These are phyloP conservation scores for Nicotiana tabacum DNA, from an alignment of 257 asterid genomes.

Conservation along the genomic window DNA sequence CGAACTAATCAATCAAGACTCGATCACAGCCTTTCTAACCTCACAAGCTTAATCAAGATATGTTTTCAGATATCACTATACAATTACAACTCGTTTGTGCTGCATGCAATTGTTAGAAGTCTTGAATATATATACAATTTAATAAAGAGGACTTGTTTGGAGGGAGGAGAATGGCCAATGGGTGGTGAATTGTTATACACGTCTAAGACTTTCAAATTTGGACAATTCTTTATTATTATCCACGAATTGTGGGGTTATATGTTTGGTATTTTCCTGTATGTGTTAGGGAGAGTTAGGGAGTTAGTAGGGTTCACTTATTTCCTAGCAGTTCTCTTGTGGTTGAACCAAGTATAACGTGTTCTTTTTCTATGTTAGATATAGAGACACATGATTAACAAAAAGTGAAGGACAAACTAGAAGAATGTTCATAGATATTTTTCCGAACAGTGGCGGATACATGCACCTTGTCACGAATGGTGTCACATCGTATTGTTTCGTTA, in stretches of 20 bases:
- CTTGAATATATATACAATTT: background rate
- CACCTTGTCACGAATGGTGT: too few species aligned
- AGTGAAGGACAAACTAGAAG: background rate
- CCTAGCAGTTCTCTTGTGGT: slow-evolving; percentile 2
- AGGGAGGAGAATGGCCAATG: background rate
- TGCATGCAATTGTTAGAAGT: background rate
- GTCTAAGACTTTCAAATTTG: background rate
- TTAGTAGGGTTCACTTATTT: slow-evolving; percentile 6
- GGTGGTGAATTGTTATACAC: slow-evolving; percentile 3
- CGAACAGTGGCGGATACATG: too few species aligned
- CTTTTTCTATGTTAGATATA: background rate
- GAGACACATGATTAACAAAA: background rate
- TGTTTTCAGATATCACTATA: background rate
- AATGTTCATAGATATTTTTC: background rate
- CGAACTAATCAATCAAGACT: background rate
- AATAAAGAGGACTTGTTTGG: background rate
- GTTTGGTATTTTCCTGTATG: background rate
- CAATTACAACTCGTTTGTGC: background rate
- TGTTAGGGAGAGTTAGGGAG: background rate
- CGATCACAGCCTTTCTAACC: too few species aligned
- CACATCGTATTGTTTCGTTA: too few species aligned
- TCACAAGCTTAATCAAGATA: too few species aligned
- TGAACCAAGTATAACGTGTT: background rate
- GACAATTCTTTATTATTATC: background rate
- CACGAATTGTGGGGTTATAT: background rate